A percentile compares a stretch with the other conserved stretches of the same genome.
Conservation (phyloP, 2,329 filamentous ascomycete genomes). For the Colletotrichum lupini region DNA sequence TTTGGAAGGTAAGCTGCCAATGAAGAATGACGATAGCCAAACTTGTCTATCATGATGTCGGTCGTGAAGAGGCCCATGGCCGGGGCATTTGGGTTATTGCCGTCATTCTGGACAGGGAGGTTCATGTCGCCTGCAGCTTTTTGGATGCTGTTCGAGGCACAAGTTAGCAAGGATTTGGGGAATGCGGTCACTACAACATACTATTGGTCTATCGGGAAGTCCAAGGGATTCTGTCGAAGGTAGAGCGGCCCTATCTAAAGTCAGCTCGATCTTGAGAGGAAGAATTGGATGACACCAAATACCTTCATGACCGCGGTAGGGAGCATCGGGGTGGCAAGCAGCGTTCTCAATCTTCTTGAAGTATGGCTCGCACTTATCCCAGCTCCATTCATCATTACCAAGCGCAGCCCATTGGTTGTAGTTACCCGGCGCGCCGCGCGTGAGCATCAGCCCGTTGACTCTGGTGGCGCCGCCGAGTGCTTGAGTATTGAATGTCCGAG, state of each 20-base stretch:
- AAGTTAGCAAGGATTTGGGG: neutral
- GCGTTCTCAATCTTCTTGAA: conserved; percentile 45
- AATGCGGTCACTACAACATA: conserved; percentile 1
- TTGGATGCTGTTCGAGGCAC: conserved; percentile 34
- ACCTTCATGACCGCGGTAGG: conserved; percentile 42
- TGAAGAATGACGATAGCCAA: conserved; percentile 41
- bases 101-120: conserved; percentile 39
- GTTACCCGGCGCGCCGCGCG: conserved; percentile 42
- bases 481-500: conserved; percentile 41
- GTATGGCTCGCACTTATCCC: conserved; percentile 46
- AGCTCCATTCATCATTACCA: conserved; percentile 47
- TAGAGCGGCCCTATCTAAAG: conserved; percentile 34
- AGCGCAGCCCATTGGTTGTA: conserved; percentile 45
- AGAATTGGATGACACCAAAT: neutral
- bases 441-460: conserved; percentile 47
- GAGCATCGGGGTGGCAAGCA: conserved; percentile 20
- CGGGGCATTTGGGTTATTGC: conserved; percentile 42
- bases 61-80: conserved; percentile 44
- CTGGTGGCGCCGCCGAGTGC: conserved; percentile 45
- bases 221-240: conserved; percentile 21
- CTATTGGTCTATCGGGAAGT: conserved; percentile 36
- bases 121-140: conserved; percentile 42
- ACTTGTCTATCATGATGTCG: conserved; percentile 42
- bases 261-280: no score
- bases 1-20: conserved; percentile 43